Evolutionary conservation across 1,284 basidiomycete species (phyloP), one percentile per base, ranked within the genome.

Genomic region (Ganoderma lingzhi): DNA sequence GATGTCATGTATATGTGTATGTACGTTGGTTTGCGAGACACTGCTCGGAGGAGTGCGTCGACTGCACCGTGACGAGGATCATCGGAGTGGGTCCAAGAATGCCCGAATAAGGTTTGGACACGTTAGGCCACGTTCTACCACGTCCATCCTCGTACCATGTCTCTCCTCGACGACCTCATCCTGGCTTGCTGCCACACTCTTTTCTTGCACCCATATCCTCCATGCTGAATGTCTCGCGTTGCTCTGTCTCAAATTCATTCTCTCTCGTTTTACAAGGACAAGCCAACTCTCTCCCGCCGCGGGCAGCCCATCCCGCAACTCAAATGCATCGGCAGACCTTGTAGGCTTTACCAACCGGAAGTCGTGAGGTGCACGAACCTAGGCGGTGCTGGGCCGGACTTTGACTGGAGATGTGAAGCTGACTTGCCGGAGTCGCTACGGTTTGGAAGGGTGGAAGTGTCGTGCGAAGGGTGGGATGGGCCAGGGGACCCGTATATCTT

Each of bases 321-420:
- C 32, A 85, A 83, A 42, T 98, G 96, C 79, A 76, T 88, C n/a
- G 96, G 96, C 35, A 88, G 88, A 71, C 85, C 92, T 45, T 98
- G 96, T 79, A 84, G 82, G 44, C 77, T 88, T 19, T 97, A 90
- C 79, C 87, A 90, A 70, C 96, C 96, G 0, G 92, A 96, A 69
- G 93, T 91, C n/a, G 91, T 98, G 37, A 90, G 94, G 72, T 98
- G 96, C 79, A 84, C 84, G 60, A 94, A 92, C 72, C 84, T 92
- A 61, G 95, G 96, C 48, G 93, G 93, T 9, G 82, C 83, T 70
- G 95, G 93, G 1, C 83, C 87, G 1, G 90, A 93, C 14, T 88
- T 95, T 5, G 94, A 96, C 76, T 97, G 95, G 95, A 93, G 91
- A 91, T 98, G 96, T 79, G 90, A 95, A 78, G 94, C 96, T 8